Evolutionary conservation across 352 stramenopile genomes (phyloP).

Genomic region (Pythium utonaiense): DNA sequence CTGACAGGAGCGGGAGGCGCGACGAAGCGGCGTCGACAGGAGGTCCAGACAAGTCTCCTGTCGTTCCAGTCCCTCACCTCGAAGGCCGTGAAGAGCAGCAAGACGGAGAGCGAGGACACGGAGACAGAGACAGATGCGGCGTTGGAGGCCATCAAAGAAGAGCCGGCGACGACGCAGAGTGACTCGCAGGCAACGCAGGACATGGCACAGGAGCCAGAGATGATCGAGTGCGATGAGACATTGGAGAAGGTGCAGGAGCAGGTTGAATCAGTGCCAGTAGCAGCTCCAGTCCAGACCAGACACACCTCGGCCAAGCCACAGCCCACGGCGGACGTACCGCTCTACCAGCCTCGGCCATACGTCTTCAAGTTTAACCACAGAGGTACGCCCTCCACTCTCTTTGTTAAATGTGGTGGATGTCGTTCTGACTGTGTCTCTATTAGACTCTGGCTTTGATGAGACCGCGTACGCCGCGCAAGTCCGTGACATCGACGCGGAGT

Average conservation of each 20-base stretch:
- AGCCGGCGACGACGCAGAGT: background rate
- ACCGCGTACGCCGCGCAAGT: slow-evolving; percentile 47
- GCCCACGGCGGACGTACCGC: slow-evolving; percentile 8
- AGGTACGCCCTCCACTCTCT: slow-evolving; percentile 10
- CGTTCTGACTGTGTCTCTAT: background rate
- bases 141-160: background rate
- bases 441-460: slow-evolving; percentile 70
- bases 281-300: background rate
- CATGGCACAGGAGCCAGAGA: background rate
- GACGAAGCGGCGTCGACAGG: slow-evolving; percentile 34
- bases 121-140: background rate
- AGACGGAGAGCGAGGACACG: slow-evolving; percentile 6
- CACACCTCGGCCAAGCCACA: background rate
- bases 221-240: slow-evolving; percentile 16
- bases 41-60: slow-evolving; percentile 70
- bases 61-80: slow-evolving; percentile 45
- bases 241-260: slow-evolving; percentile 12
- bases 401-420: background rate
- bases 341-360: slow-evolving; percentile 50
- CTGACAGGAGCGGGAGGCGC: background rate
- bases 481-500: slow-evolving; percentile 52
- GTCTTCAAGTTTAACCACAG: slow-evolving; percentile 51
- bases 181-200: background rate
- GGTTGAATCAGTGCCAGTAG: slow-evolving; percentile 4
- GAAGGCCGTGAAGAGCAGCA: slow-evolving; percentile 19